Percentiles rank a stretch among this genome's conserved stretches.
Evolutionary conservation across 495 filamentous ascomycete genomes (phyloP).

Genomic region (Jackrogersella multiformis): DNA sequence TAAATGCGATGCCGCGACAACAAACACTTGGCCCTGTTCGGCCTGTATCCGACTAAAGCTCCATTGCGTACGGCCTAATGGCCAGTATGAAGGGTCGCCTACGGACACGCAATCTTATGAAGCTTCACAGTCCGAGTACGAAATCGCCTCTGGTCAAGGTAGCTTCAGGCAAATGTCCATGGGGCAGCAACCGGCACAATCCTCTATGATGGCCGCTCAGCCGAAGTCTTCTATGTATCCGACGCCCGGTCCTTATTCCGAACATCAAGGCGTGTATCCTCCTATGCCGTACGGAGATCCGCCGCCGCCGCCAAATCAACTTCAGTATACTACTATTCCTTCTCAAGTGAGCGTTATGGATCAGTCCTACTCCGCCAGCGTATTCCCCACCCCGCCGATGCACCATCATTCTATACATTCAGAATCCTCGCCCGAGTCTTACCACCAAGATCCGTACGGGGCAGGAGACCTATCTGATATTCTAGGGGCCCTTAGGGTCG

Average conservation of each 20-base stretch:
- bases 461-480: conserved; percentile 80
- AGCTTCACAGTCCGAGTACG: conserved; percentile 55
- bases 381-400: conserved; percentile 65
- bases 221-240: conserved; percentile 53
- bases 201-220: conserved; percentile 44
- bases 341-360: conserved; percentile 59
- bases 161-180: conserved; percentile 62
- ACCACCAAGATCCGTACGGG: conserved; percentile 71
- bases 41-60: conserved; percentile 92
- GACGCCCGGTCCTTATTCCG: conserved; percentile 51
- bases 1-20: conserved; percentile 97
- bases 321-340: conserved; percentile 61
- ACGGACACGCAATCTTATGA: conserved; percentile 60
- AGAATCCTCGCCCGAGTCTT: conserved; percentile 58
- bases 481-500: conserved; percentile 85
- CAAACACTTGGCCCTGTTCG: conserved; percentile 97
- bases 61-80: conserved; percentile 90
- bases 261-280: conserved; percentile 56
- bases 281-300: conserved; percentile 56
- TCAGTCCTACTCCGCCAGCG: conserved; percentile 56
- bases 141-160: conserved; percentile 59
- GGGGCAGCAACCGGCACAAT: conserved; percentile 52
- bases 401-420: conserved; percentile 57
- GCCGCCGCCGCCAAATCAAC: conserved; percentile 52
- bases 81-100: conserved; percentile 81